These are phyloP conservation scores for Fraxinus quadrangulata DNA, from an alignment of 257 asterid species.

Conservation along the genomic window DNA sequence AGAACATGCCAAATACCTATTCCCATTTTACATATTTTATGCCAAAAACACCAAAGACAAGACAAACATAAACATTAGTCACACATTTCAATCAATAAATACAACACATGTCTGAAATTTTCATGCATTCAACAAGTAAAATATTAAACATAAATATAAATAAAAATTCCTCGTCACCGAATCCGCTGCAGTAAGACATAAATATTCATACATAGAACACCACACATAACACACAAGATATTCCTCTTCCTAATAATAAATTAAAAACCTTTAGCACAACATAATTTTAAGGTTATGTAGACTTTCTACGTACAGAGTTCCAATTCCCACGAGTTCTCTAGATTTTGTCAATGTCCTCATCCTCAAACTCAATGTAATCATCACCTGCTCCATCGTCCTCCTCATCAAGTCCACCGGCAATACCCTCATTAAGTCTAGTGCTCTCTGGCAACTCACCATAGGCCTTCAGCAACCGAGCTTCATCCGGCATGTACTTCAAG, in stretches of 20 bases:
- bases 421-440: slow-evolving; percentile 34
- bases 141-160: not conserved
- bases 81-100: not conserved
- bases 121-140: not conserved
- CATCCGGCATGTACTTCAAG: slow-evolving; percentile 35
- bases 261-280: not conserved
- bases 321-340: slow-evolving; percentile 1
- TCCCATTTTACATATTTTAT: not conserved
- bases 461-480: slow-evolving; percentile 34
- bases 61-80: not conserved
- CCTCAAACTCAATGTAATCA: slow-evolving; percentile 35
- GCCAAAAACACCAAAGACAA: not conserved
- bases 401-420: slow-evolving; percentile 33
- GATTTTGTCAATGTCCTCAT: slow-evolving; percentile 34
- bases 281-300: not conserved
- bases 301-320: not conserved
- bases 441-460: slow-evolving; percentile 32
- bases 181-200: not conserved
- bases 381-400: slow-evolving; percentile 30
- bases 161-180: not conserved
- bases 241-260: not conserved
- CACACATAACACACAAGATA: not conserved
- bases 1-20: not conserved
- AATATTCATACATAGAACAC: not conserved
- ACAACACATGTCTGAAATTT: not conserved